Evolutionary conservation across 1,139 yeast genomes (phyloP).

Genomic region (Suhomyces chickasaworum): DNA sequence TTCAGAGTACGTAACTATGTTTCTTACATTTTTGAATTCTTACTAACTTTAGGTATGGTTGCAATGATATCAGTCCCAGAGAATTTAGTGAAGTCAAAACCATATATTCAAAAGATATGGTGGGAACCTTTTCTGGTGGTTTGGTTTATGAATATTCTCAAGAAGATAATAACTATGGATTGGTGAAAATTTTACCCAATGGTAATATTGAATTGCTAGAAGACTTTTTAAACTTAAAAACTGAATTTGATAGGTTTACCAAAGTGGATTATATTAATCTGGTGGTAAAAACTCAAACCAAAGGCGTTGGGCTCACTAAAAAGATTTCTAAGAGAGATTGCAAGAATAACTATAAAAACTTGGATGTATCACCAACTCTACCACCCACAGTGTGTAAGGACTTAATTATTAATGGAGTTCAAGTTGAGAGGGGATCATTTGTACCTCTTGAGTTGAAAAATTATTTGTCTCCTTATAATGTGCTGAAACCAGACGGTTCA

Average conservation of each 20-base stretch:
- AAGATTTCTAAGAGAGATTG: constrained; percentile 27
- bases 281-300: background rate
- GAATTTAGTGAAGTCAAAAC: constrained; percentile 75
- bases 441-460: constrained; percentile 45
- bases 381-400: constrained; percentile 50
- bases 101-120: constrained; percentile 74
- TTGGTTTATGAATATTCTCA: constrained; percentile 88
- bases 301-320: background rate
- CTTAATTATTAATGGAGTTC: constrained; percentile 52
- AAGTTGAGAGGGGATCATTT: constrained; percentile 47
- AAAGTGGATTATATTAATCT: constrained; percentile 29
- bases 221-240: constrained; percentile 57
- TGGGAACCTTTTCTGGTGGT: constrained; percentile 86
- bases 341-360: constrained; percentile 48
- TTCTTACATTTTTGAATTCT: background rate
- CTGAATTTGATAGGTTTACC: constrained; percentile 43
- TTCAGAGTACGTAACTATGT: constrained; percentile 62
- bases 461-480: constrained; percentile 36
- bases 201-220: constrained; percentile 58
- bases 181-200: constrained; percentile 60
- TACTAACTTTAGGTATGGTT: constrained; percentile 54
- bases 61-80: constrained; percentile 83
- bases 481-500: constrained; percentile 42
- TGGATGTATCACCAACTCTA: constrained; percentile 51
- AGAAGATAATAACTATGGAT: constrained; percentile 86